Base-by-base conservation (phyloP, 2,329 filamentous ascomycete genomes). In the Penicillium sp. region DNA sequence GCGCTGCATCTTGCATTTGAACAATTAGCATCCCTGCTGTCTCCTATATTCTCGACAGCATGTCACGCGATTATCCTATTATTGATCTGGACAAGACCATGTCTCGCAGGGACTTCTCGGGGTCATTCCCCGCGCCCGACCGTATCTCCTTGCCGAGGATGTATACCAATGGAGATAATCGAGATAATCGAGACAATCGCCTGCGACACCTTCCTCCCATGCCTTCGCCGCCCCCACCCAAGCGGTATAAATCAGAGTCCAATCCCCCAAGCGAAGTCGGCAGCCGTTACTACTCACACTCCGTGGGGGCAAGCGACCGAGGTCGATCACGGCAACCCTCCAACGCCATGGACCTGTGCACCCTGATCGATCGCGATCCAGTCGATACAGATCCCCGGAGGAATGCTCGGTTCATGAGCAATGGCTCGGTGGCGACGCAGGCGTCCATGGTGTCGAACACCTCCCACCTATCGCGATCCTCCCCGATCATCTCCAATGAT, bases 291-390 rank as follows among this genome's bases (percentile, higher is more conserved):
- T 65, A 65, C 45, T 66, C 68, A 27, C 60, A 63, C 34, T 66
- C 69, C 6, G 53, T 67, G 6, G 56, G 58, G 3, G 53, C 63
- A 21, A 67, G 61, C 52, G 68, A 68, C n/a, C 57, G 63, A 24
- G 57, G 57, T 34, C 65, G 68, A 10, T 68, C 69, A 29, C 65
- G 71, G 45, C 68, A 72, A 32, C 69, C 70, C 7, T 73, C 71
- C 9, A 69, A 70, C 7, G 69, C 70, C 1, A 73, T 73, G 71
- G 68, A 72, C 31, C 68, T 73, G 44, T 67, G 72, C 45, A 57
- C 58, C 29, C 65, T 72, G 44, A 70, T 70, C 22, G 69, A 71
- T 43, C 59, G 67, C 56, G 67, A 71, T 49, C 63, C 64, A 7
- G 47, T 54, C 6, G 61, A 66, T 32, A 59, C 58, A 49, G 60